Conservation (phyloP, 2,329 filamentous ascomycete species). For the Thelonectria blattea region DNA sequence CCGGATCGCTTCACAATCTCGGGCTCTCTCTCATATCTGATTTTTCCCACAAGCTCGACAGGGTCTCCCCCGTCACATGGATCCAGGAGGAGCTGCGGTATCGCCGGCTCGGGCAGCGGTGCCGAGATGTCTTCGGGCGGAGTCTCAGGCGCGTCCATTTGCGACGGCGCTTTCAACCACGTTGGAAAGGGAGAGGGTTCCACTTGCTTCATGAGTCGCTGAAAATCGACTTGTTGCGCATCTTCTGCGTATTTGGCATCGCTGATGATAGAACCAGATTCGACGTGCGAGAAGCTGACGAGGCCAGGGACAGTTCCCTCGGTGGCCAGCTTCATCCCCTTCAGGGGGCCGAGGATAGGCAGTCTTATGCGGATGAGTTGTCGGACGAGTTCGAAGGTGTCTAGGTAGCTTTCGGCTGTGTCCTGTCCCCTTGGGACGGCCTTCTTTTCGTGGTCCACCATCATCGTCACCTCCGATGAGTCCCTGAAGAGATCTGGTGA, state of each 20-base stretch:
- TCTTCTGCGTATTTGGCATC: too few species aligned
- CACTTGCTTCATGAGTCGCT: too few species aligned
- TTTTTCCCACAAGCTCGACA: neutral
- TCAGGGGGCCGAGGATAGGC: neutral
- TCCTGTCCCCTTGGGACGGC: neutral
- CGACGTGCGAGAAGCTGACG: neutral
- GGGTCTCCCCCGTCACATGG: neutral
- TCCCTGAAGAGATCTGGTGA: neutral
- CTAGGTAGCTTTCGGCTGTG: neutral
- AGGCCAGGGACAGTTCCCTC: neutral
- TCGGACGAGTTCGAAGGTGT: neutral
- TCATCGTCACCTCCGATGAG: neutral
- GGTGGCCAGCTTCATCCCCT: neutral
- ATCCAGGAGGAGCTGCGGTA: neutral
- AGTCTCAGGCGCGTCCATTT: neutral
- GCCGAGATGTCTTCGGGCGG: neutral
- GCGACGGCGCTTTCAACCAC: too few species aligned
- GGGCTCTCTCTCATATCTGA: too few species aligned
- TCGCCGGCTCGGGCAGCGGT: too few species aligned
- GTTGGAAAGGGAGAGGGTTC: too few species aligned
- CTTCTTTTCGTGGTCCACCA: neutral
- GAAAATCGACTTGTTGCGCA: too few species aligned
- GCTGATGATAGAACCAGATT: too few species aligned
- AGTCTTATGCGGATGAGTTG: neutral
- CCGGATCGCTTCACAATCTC: too few species aligned